Evolutionary conservation across 2,329 filamentous ascomycete species (phyloP).

Genomic region (Torrubiella hemipterigena): DNA sequence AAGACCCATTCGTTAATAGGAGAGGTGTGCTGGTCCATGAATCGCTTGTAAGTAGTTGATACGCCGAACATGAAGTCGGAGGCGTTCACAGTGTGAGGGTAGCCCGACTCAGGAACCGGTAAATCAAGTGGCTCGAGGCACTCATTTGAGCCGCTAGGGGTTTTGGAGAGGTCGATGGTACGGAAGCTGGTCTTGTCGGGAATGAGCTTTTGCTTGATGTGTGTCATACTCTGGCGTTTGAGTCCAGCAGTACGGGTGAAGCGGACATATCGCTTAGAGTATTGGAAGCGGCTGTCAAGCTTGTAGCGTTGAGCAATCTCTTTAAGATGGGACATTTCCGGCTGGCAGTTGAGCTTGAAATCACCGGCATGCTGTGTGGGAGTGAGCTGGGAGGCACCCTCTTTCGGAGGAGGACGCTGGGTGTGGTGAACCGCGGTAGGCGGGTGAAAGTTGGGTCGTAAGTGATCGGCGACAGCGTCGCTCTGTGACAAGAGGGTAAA

Average conservation of each 20-base stretch:
- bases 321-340: background rate
- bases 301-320: constrained; percentile 21
- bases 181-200: constrained; percentile 31
- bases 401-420: no score
- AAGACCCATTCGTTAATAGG: constrained; percentile 47
- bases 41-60: constrained; percentile 43
- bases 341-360: no score
- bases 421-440: no score
- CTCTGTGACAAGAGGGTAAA: no score
- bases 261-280: constrained; percentile 42
- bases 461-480: no score
- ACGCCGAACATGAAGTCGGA: constrained; percentile 48
- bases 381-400: no score
- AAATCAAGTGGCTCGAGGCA: constrained; percentile 39
- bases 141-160: constrained; percentile 23
- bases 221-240: constrained; percentile 37
- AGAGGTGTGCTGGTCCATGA: constrained; percentile 37
- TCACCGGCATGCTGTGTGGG: no score
- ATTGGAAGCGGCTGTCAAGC: constrained; percentile 39
- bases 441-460: no score
- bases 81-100: constrained; percentile 37
- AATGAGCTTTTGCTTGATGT: constrained; percentile 33
- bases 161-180: constrained; percentile 31
- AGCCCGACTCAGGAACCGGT: constrained; percentile 36
- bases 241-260: constrained; percentile 35